Evolutionary conservation across 225 moss, liverwort and hornwort species (phyloP).

Genomic region (Thuidium tamariscinum): DNA sequence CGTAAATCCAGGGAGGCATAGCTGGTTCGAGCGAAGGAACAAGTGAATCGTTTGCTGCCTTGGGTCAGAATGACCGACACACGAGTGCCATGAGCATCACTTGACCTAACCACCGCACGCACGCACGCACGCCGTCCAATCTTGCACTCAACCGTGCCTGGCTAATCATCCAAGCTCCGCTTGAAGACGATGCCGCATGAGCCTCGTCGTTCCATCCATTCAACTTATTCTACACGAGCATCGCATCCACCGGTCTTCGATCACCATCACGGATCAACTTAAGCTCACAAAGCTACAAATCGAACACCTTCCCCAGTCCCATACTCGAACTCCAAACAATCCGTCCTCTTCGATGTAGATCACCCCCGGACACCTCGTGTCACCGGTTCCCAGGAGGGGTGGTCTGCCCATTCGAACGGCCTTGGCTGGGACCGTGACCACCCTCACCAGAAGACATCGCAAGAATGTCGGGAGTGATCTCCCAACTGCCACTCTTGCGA

Average conservation of each 20-base stretch:
- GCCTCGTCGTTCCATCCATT: constrained; percentile 4
- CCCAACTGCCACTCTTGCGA: constrained; percentile 94
- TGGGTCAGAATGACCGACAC: background rate
- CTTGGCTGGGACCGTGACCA: constrained; percentile 8
- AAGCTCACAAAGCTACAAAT: background rate
- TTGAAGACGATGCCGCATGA: background rate
- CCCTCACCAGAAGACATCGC: constrained; percentile 64
- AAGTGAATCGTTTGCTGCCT: background rate
- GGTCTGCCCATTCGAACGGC: constrained; percentile 52
- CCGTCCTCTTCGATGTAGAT: background rate
- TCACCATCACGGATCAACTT: background rate
- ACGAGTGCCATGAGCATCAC: background rate
- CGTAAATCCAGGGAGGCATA: background rate
- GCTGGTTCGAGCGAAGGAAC: background rate
- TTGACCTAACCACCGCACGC: background rate
- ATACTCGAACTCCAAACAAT: background rate
- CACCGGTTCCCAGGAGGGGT: constrained; percentile 73
- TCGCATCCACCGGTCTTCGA: background rate
- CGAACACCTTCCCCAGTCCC: background rate
- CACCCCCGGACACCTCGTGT: background rate
- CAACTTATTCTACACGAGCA: constrained; percentile 38
- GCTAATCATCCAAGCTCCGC: background rate
- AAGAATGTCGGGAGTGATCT: constrained; percentile 83
- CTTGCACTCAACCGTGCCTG: background rate
- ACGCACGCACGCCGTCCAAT: background rate